Conservation (phyloP, 805 yeast species). For the Nematodospora valgi region DNA sequence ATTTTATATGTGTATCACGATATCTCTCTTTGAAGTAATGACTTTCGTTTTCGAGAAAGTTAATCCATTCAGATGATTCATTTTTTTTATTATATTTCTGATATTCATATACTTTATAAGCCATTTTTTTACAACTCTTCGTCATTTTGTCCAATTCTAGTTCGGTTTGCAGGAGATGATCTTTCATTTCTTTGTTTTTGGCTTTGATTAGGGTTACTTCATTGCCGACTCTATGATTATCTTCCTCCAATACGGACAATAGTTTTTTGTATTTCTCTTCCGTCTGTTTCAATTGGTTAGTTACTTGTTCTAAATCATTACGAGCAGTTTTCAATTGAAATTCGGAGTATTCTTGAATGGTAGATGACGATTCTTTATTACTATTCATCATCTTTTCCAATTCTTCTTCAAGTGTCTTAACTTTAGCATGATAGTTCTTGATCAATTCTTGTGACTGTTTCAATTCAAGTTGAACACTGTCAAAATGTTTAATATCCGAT, state of each 20-base stretch:
- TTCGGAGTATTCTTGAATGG: constrained; percentile 1
- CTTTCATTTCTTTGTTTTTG: constrained; percentile 19
- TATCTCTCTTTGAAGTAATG: constrained; percentile 46
- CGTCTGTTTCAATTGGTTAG: constrained; percentile 1
- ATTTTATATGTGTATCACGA: constrained; percentile 37
- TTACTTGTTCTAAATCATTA: neutral
- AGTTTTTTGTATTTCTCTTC: constrained; percentile 3
- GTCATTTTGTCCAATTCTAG: constrained; percentile 13
- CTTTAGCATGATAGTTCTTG: constrained; percentile 12
- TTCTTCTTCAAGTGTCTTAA: constrained; percentile 19
- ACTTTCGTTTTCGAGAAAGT: constrained; percentile 37
- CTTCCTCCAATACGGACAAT: neutral
- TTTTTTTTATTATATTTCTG: neutral
- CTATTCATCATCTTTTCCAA: constrained; percentile 2
- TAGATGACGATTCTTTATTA: neutral
- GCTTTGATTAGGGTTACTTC: constrained; percentile 3
- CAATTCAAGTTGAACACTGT: constrained; percentile 19
- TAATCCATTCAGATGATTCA: constrained; percentile 3
- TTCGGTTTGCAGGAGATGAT: constrained; percentile 19
- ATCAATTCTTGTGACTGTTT: constrained; percentile 2
- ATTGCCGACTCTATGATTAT: constrained; percentile 1
- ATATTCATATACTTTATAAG: constrained; percentile 1
- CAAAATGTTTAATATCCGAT: constrained; percentile 3
- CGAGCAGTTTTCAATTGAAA: constrained; percentile 1
- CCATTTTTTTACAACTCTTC: constrained; percentile 6